A percentile compares a stretch with the other conserved stretches of the same genome.
These are phyloP conservation scores for Populus ilicifolia DNA, from an alignment of 345 rosid species.

Conservation along the genomic window DNA sequence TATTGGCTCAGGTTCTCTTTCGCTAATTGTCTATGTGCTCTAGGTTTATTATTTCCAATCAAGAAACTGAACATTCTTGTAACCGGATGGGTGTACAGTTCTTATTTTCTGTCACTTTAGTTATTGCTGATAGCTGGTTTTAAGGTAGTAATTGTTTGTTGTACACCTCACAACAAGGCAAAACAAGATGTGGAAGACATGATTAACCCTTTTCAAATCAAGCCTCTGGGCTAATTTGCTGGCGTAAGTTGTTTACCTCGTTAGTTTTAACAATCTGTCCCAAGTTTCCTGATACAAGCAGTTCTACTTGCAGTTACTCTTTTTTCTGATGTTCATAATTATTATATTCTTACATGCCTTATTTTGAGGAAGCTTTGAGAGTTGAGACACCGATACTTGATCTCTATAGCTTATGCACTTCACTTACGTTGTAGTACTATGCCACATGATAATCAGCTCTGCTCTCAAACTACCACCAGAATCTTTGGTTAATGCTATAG, in stretches of 20 bases:
- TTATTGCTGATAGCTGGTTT: not conserved
- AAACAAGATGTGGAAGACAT: conserved; percentile 2
- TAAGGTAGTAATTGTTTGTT: conserved; percentile 14
- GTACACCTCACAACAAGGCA: conserved; percentile 27
- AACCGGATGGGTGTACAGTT: conserved; percentile 35
- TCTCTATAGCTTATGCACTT: not conserved
- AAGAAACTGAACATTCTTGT: conserved; percentile 38
- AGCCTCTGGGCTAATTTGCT: not conserved
- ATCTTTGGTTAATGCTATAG: not conserved
- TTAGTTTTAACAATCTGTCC: not conserved
- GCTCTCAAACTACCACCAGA: not conserved
- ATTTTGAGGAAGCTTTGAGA: not conserved
- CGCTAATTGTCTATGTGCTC: conserved; percentile 44
- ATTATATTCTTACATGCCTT: not conserved
- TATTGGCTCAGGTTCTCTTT: conserved; percentile 26
- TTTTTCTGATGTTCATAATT: not conserved
- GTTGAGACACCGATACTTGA: not conserved
- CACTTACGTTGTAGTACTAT: too few relatives aligned
- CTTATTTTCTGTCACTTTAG: conserved; percentile 19
- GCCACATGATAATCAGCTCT: not conserved
- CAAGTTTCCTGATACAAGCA: not conserved
- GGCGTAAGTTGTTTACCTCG: not conserved
- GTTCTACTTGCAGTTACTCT: not conserved
- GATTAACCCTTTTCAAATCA: not conserved
- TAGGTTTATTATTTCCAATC: conserved; percentile 38